Percentiles rank a stretch among this genome's conserved stretches.
Evolutionary conservation across 352 stramenopile genomes (phyloP).

Genomic region (Phytopythium aichiense): DNA sequence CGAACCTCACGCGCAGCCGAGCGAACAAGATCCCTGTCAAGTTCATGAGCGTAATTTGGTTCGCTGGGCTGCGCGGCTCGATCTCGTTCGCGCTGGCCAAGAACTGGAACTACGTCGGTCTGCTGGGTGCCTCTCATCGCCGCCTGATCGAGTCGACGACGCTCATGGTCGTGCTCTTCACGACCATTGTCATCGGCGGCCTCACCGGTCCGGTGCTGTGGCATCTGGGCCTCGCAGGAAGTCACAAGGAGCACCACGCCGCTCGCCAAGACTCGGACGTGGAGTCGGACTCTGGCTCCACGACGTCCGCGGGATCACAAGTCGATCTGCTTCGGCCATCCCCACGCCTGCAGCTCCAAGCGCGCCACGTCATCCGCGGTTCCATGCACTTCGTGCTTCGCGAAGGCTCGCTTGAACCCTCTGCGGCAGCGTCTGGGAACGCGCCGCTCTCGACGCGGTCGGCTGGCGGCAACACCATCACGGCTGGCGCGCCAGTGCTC

Average conservation of each 20-base stretch:
- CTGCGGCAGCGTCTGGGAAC: background rate
- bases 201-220: constrained; percentile 69
- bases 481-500: constrained; percentile 23
- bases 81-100: constrained; percentile 91
- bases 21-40: constrained; percentile 61
- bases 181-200: constrained; percentile 75
- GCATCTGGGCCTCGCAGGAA: constrained; percentile 37
- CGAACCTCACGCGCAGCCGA: constrained; percentile 55
- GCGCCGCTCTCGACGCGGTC: background rate
- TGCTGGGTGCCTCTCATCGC: constrained; percentile 60
- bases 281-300: constrained; percentile 37
- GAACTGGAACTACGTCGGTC: constrained; percentile 78
- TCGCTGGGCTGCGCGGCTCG: constrained; percentile 90
- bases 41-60: constrained; percentile 89
- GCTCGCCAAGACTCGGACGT: constrained; percentile 16
- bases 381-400: constrained; percentile 57
- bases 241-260: constrained; percentile 31
- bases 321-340: background rate
- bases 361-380: constrained; percentile 28
- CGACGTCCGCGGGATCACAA: constrained; percentile 25
- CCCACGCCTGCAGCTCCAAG: constrained; percentile 10
- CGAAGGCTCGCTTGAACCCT: constrained; percentile 12
- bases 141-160: constrained; percentile 86
- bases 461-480: background rate
- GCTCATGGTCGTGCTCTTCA: constrained; percentile 85